These are phyloP conservation scores for Erysimum pusillum DNA, from an alignment of 441 rosid species.

Conservation along the genomic window DNA sequence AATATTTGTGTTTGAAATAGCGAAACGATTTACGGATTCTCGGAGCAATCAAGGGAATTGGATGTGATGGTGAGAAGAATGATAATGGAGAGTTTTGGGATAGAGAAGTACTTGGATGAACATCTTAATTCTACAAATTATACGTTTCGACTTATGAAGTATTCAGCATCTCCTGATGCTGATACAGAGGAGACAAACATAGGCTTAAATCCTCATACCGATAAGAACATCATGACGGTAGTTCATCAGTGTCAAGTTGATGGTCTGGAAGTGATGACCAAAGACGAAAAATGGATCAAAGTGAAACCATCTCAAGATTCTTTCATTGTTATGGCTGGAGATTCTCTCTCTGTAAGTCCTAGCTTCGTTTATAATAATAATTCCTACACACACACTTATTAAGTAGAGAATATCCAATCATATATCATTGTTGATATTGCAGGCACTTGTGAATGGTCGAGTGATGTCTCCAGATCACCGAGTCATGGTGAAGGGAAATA, in stretches of 20 bases:
- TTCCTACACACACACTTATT: too few relatives aligned
- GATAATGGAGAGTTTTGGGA: slow-evolving; percentile 70
- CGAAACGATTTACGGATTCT: slow-evolving; percentile 49
- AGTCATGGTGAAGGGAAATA: slow-evolving; percentile 61
- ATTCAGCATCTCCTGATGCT: slow-evolving; percentile 53
- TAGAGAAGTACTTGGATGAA: slow-evolving; percentile 69
- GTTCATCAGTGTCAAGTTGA: slow-evolving; percentile 31
- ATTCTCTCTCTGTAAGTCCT: too few relatives aligned
- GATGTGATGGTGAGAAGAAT: slow-evolving; percentile 63
- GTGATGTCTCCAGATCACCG: slow-evolving; percentile 49
- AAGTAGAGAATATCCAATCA: neutral
- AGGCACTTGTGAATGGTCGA: slow-evolving; percentile 44
- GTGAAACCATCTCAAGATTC: too few relatives aligned
- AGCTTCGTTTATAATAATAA: too few relatives aligned
- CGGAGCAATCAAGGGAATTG: slow-evolving; percentile 52
- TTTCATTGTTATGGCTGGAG: too few relatives aligned
- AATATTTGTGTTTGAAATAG: slow-evolving; percentile 47
- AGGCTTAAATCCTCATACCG: slow-evolving; percentile 63
- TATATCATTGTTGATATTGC: neutral
- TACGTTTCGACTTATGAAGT: slow-evolving; percentile 64
- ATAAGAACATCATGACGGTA: slow-evolving; percentile 66
- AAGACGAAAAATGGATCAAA: too few relatives aligned
- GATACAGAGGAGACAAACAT: slow-evolving; percentile 47
- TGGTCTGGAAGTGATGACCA: too few relatives aligned
- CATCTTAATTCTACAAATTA: slow-evolving; percentile 66